Conservation (phyloP, 2,329 filamentous ascomycete species). For the Chrysoporthe cubensis region DNA sequence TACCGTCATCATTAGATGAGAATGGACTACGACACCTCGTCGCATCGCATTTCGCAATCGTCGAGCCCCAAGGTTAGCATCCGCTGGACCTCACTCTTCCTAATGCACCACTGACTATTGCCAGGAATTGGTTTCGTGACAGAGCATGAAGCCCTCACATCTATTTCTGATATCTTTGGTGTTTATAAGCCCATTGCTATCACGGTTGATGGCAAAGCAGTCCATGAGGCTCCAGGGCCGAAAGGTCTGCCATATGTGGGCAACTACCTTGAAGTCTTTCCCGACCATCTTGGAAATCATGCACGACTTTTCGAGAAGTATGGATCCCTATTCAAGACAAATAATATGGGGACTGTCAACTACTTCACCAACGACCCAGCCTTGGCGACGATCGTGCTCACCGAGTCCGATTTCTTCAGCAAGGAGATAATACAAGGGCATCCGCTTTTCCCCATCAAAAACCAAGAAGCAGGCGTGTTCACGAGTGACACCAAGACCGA, state of each 20-base stretch:
- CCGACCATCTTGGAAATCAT: conserved; percentile 62
- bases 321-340: conserved; percentile 56
- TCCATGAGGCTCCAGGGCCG: conserved; percentile 56
- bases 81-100: background rate
- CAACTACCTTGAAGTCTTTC: conserved; percentile 58
- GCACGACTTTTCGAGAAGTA: conserved; percentile 57
- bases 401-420: conserved; percentile 56
- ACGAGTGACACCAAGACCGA: conserved; percentile 55
- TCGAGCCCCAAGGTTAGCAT: conserved; percentile 44
- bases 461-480: conserved; percentile 48
- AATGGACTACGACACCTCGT: conserved; percentile 45
- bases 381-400: conserved; percentile 49
- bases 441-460: conserved; percentile 49
- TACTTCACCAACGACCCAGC: conserved; percentile 57
- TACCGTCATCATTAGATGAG: conserved; percentile 40
- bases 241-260: conserved; percentile 53
- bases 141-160: conserved; percentile 38
- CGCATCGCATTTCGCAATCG: conserved; percentile 48
- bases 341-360: conserved; percentile 52
- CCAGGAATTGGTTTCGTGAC: conserved; percentile 44
- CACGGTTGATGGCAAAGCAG: conserved; percentile 52
- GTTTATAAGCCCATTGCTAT: conserved; percentile 43
- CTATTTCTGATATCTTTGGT: conserved; percentile 41
- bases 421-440: conserved; percentile 57
- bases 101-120: background rate